Base-by-base conservation (phyloP, 2,329 filamentous ascomycete genomes). In the Myriosclerotinia curreyana region DNA sequence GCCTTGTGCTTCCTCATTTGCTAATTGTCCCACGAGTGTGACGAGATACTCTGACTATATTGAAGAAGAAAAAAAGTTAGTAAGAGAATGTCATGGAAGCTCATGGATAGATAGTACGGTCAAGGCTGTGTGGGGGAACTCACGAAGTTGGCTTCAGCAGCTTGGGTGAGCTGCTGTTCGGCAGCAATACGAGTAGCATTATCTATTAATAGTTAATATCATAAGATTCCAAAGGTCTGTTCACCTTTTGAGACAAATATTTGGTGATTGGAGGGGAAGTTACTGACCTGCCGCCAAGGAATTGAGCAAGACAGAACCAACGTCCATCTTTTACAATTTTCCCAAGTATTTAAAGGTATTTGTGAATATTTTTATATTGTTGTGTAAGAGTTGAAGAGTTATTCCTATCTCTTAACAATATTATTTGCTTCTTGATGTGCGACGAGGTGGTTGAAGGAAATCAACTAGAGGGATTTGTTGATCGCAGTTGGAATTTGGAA, bases 241-340 rank as follows among this genome's bases (percentile, higher is more conserved):
- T 38, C 42, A 31, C 34, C 25, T 34, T 48, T 40, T 31, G 34
- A 58, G 59, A 44, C 22, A n/a, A 28, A 15, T 31, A n/a, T 31
- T 44, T 62, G 48, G n/a, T 50, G 62, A 28, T 56, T 62, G 38
- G 63, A 64, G 65, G 65, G 63, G 58, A 63, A 62, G 64, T n/a
- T 61, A 69, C 89, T 78, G 82, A 98, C 95, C 94, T 76, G 93
- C 85, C 76, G 93, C 96, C 81, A 98, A 87, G 79, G 95, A 98
- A 83, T 93, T 94, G 80, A 92, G 87, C 83, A 99, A 90, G 82
- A 99, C 94, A 82, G 92, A 89, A 83, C 94, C 96, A 83, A 98
- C 96, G 82, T 98, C 92, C 90, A 96, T 93, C 82, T n/a, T 82
- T 84, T 79, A 83, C 70, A 56, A 48, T 14, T 56, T 34, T 49